These are phyloP conservation scores for Vaccinium darrowii DNA, from an alignment of 148 eudicot species.

Conservation along the genomic window DNA sequence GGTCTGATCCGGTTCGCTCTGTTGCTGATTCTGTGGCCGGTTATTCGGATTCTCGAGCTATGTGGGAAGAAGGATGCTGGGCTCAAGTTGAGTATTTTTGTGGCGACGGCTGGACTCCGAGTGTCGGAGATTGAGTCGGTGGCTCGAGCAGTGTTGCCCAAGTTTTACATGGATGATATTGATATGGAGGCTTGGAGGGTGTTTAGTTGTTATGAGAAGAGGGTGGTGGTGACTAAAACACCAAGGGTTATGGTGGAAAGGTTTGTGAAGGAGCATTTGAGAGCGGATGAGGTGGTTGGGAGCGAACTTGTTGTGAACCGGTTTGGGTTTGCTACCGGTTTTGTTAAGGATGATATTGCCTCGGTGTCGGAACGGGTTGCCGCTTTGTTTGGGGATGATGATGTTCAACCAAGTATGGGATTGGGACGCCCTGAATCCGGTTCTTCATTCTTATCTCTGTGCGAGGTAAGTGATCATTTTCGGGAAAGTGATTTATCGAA, in stretches of 20 bases:
- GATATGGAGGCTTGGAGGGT: constrained; percentile 72
- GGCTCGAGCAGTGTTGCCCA: constrained; percentile 66
- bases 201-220: constrained; percentile 59
- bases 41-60: constrained; percentile 29
- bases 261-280: constrained; percentile 83
- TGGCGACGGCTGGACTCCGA: constrained; percentile 45
- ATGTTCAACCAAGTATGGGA: constrained; percentile 54
- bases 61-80: constrained; percentile 22
- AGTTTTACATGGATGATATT: constrained; percentile 57
- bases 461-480: constrained; percentile 50
- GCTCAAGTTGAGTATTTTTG: constrained; percentile 41
- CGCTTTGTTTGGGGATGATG: constrained; percentile 42
- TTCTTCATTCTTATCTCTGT: constrained; percentile 45
- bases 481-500: neutral
- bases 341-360: constrained; percentile 37
- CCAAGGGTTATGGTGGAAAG: constrained; percentile 86
- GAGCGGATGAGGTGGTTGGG: constrained; percentile 79
- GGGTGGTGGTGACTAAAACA: constrained; percentile 66
- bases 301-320: constrained; percentile 57
- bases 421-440: constrained; percentile 38
- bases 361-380: constrained; percentile 33
- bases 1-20: constrained; percentile 52
- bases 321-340: constrained; percentile 72
- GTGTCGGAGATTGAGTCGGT: constrained; percentile 59
- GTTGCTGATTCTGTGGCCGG: constrained; percentile 44